Evolutionary conservation across 768 basidiomycete genomes (phyloP).

Genomic region (Lentinula boryana): DNA sequence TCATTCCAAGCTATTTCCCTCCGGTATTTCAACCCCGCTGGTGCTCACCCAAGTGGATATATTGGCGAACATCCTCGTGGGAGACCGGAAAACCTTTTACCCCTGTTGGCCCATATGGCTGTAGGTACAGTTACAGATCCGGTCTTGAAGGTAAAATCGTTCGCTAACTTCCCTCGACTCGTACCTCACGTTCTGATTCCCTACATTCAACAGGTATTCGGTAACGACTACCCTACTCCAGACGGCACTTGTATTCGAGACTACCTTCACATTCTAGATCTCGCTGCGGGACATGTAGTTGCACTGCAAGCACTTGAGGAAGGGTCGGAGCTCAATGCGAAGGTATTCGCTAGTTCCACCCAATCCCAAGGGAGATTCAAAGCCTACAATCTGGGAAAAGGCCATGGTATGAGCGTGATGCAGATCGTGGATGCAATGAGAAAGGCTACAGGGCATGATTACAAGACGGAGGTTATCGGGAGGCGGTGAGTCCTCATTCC

Average conservation of each 20-base stretch:
- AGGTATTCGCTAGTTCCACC: slow-evolving; percentile 50
- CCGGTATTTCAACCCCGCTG: slow-evolving; percentile 98
- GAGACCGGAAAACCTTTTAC: slow-evolving; percentile 90
- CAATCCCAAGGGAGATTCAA: slow-evolving; percentile 59
- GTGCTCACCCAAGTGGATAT: slow-evolving; percentile 90
- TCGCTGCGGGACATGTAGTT: slow-evolving; percentile 87
- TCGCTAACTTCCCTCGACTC: background rate
- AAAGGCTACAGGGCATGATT: slow-evolving; percentile 83
- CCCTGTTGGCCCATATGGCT: slow-evolving; percentile 92
- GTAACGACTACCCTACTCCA: slow-evolving; percentile 93
- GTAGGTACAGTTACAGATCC: slow-evolving; percentile 74
- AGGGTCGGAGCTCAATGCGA: slow-evolving; percentile 33
- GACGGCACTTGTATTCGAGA: slow-evolving; percentile 98
- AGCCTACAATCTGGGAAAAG: slow-evolving; percentile 96
- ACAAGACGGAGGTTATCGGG: slow-evolving; percentile 84
- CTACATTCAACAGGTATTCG: slow-evolving; percentile 75
- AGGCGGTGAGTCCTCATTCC: slow-evolving; percentile 56
- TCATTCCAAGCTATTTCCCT: slow-evolving; percentile 81
- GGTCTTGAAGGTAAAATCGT: slow-evolving; percentile 25
- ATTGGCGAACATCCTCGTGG: slow-evolving; percentile 97
- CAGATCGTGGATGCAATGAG: slow-evolving; percentile 95
- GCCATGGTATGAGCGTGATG: slow-evolving; percentile 86
- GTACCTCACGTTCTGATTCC: background rate
- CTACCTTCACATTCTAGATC: slow-evolving; percentile 88
- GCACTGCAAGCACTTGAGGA: slow-evolving; percentile 78